phyloP scores from a whole-genome alignment of 2,329 filamentous ascomycete species.

The Penicillium sp. region DNA sequence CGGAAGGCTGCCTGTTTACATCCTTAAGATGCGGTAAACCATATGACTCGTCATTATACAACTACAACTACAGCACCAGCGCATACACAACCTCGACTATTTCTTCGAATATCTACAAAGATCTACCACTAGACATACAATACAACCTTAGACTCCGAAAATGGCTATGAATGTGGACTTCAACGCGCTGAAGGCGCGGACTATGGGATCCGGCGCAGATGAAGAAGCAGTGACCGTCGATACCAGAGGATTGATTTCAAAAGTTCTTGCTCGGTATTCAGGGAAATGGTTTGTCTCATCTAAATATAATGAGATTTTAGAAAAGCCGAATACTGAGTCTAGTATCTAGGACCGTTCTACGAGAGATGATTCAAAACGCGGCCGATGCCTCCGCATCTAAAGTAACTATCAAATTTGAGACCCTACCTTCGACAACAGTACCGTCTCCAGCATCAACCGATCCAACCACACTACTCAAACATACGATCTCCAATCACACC shows the following conservation, averaged over 20 bases:
- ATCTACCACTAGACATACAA: not conserved
- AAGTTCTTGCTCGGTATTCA: constrained; percentile 93
- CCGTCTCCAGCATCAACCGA: constrained; percentile 70
- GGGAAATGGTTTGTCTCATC: constrained; percentile 79
- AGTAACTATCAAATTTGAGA: constrained; percentile 91
- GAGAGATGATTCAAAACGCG: constrained; percentile 98
- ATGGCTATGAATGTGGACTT: constrained; percentile 74
- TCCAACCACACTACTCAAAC: constrained; percentile 75
- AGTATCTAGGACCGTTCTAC: constrained; percentile 61
- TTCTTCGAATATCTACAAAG: not conserved
- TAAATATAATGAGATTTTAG: too few relatives aligned
- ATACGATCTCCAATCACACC: constrained; percentile 83
- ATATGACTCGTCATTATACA: not conserved
- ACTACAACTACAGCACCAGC: not conserved
- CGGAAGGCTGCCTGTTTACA: constrained; percentile 1
- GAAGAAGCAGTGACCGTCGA: constrained; percentile 98
- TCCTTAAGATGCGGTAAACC: constrained; percentile 9
- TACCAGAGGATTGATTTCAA: constrained; percentile 94
- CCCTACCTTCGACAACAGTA: constrained; percentile 77
- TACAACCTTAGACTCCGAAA: constrained; percentile 12
- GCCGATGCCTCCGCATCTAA: constrained; percentile 91
- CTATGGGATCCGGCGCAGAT: constrained; percentile 81
- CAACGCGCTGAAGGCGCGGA: constrained; percentile 78
- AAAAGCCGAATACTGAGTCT: not conserved
- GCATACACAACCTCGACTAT: not conserved